Conservation (phyloP, 768 basidiomycete genomes). For the Kockovaella imperatae region DNA sequence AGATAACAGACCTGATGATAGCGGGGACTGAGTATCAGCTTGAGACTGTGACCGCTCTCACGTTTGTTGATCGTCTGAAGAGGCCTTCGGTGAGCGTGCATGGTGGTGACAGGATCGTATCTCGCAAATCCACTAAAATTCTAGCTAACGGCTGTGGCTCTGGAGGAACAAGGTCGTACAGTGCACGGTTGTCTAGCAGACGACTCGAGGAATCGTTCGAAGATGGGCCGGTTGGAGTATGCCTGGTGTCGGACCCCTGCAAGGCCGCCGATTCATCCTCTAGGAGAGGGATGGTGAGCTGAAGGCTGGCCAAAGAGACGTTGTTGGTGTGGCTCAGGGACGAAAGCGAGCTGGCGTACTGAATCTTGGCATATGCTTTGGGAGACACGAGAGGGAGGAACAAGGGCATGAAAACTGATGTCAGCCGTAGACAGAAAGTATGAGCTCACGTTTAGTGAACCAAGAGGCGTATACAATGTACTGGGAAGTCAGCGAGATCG, state of each 20-base stretch:
- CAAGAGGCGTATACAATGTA: slow-evolving; percentile 34
- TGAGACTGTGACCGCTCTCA: slow-evolving; percentile 8
- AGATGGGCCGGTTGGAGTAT: neutral
- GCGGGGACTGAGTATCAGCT: slow-evolving; percentile 14
- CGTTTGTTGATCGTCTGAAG: slow-evolving; percentile 24
- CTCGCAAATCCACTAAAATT: slow-evolving; percentile 13
- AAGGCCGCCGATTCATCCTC: slow-evolving; percentile 17
- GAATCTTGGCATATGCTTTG: slow-evolving; percentile 30
- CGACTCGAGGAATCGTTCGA: neutral
- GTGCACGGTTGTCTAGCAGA: neutral
- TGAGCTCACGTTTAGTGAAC: slow-evolving; percentile 24
- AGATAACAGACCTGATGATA: too few species aligned
- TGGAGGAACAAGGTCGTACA: slow-evolving; percentile 11
- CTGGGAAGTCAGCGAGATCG: slow-evolving; percentile 4
- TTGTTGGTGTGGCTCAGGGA: slow-evolving; percentile 9
- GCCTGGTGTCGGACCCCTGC: neutral
- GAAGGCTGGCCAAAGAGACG: slow-evolving; percentile 16
- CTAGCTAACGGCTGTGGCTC: slow-evolving; percentile 6
- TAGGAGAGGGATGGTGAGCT: slow-evolving; percentile 13
- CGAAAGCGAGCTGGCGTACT: slow-evolving; percentile 18
- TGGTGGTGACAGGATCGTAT: slow-evolving; percentile 18
- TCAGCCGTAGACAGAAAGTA: neutral
- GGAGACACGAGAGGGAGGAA: slow-evolving; percentile 32
- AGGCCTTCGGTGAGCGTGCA: slow-evolving; percentile 23
- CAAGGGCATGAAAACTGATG: slow-evolving; percentile 10